Base-by-base conservation (phyloP, 2,329 filamentous ascomycete species). In the Trichoderma guizhouense region DNA sequence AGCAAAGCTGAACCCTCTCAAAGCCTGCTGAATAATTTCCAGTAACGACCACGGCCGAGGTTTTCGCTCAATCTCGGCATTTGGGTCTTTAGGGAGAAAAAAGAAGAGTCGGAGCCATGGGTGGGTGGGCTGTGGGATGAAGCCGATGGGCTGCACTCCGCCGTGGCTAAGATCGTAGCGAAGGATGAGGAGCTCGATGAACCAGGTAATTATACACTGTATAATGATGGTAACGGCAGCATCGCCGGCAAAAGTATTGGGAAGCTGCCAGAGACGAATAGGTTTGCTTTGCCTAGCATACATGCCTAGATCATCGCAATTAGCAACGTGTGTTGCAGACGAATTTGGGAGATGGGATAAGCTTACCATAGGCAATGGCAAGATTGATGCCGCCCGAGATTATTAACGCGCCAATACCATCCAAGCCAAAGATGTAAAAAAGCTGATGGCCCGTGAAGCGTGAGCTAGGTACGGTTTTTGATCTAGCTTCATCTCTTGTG, bases 201-300 rank as follows among this genome's bases (percentile, higher is more conserved):
- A 69, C 66, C 66, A 69, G 55, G 66, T 69, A 14, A 69, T 69
- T 18, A 69, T 47, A 24, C 66, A 69, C 55, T 69, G 66, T 3
- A 69, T 30, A 18, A 69, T 61, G 5, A 69, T 69, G 14, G 66
- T 69, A 11, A 69, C 66, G 24, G 66, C 66, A 26, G 66, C 66
- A 30, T 69, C 66, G 2, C 66, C 66, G 1, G 66, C 66, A 28
- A 69, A n/a, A 1, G 66, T 69, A 7, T 69, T 69, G 12, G 66
- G 66, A 43, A 69, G 55, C 55, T 69, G 66, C 66, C 66, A 69
- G 28, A 69, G 66, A 8, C 66, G 66, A 34, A 69, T 34, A 14
- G 66, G 66, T 18, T 30, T 28, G 18, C 43, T 34, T 61, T 69
- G 66, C 9, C 55, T 69, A n/a, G 66, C 34, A 39, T 69, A 69